Conservation (phyloP, 2,329 filamentous ascomycete genomes). For the Xylaria sp. region DNA sequence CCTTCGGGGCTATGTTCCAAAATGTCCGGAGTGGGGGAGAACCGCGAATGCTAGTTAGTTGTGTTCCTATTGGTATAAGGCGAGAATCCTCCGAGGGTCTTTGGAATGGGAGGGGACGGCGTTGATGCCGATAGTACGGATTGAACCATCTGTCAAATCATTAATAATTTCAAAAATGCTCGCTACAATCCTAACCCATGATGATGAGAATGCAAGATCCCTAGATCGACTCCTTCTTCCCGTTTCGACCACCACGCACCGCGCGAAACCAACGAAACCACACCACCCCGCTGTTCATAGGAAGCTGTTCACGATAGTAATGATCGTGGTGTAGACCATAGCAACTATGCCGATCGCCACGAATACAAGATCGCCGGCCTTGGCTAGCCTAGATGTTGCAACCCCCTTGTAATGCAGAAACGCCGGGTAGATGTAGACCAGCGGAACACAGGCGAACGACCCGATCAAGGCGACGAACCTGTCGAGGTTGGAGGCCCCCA, state of each 20-base stretch:
- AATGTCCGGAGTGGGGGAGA: neutral
- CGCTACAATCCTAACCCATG: neutral
- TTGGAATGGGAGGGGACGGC: neutral
- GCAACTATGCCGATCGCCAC: constrained; percentile 65
- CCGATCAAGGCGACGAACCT: constrained; percentile 76
- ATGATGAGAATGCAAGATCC: neutral
- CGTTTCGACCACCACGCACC: neutral
- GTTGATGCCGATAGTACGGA: neutral
- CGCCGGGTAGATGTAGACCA: constrained; percentile 78
- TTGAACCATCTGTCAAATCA: neutral
- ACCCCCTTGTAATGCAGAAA: constrained; percentile 70
- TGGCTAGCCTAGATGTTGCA: constrained; percentile 58
- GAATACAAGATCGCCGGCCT: constrained; percentile 62
- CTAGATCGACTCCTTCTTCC: neutral
- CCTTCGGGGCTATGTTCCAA: neutral
- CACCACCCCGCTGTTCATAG: constrained; percentile 7
- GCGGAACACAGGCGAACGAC: constrained; percentile 71
- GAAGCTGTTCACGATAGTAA: constrained; percentile 57
- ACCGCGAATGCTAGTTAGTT: neutral
- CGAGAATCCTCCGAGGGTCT: neutral
- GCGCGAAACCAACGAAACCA: neutral
- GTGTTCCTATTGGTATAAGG: neutral
- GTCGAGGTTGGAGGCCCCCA: constrained; percentile 70
- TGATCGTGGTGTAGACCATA: constrained; percentile 71
- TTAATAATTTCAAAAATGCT: neutral